phyloP scores from a whole-genome alignment of 2,329 filamentous ascomycete species.

The Aspergillus novofumigatus region DNA sequence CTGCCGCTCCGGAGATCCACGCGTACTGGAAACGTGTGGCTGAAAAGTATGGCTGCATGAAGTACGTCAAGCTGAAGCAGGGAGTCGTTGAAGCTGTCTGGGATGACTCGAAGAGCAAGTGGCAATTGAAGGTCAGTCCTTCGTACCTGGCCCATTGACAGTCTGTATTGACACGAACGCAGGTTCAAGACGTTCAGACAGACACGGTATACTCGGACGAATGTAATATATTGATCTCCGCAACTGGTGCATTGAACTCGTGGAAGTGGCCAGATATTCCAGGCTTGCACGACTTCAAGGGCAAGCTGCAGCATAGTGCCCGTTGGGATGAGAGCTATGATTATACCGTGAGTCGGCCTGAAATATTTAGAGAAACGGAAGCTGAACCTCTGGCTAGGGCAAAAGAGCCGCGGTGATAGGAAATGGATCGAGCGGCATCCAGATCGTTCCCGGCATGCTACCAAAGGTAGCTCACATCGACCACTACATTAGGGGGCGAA shows the following conservation, averaged over 20 bases:
- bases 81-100: slow-evolving; percentile 43
- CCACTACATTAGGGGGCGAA: slow-evolving; percentile 31
- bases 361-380: not conserved
- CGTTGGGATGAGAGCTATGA: slow-evolving; percentile 38
- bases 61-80: slow-evolving; percentile 46
- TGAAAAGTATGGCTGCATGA: slow-evolving; percentile 42
- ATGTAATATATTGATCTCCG: slow-evolving; percentile 35
- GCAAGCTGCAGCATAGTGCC: slow-evolving; percentile 44
- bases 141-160: not conserved
- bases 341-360: slow-evolving; percentile 21
- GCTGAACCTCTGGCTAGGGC: slow-evolving; percentile 13
- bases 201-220: slow-evolving; percentile 20
- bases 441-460: slow-evolving; percentile 37
- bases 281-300: slow-evolving; percentile 46
- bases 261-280: slow-evolving; percentile 46
- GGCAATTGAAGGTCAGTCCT: slow-evolving; percentile 22
- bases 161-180: not conserved
- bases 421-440: slow-evolving; percentile 39
- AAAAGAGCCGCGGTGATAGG: slow-evolving; percentile 36
- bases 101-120: slow-evolving; percentile 34
- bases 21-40: slow-evolving; percentile 46
- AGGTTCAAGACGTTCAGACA: slow-evolving; percentile 22
- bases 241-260: slow-evolving; percentile 38
- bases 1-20: slow-evolving; percentile 47
- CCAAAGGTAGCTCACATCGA: slow-evolving; percentile 39